Evolutionary conservation across 2,329 filamentous ascomycete genomes (phyloP), one percentile per base, ranked within the genome.

Genomic region (Davidsoniella eucalypti): DNA sequence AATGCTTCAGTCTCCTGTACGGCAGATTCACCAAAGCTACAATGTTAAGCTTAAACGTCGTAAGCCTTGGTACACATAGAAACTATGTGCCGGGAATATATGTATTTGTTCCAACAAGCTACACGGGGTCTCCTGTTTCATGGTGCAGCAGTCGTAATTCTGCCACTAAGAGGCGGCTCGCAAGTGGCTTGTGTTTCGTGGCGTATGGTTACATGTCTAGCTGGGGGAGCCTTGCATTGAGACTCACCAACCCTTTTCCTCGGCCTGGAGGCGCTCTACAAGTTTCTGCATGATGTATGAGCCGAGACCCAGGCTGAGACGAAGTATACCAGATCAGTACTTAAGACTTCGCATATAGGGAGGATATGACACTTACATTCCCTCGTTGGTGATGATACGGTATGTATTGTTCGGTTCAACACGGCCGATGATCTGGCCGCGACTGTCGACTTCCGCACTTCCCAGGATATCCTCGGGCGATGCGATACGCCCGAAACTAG

Each of bases 401-500:
- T 81, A 82, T 3, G 75, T 81, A 12, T 76, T 75, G 54, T 76
- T 80, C 1, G 70, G 65, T 61, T 78, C 70, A 55, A 75, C 74
- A 55, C 69, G 71, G 18, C 76, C 75, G 23, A 79, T 65, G 47
- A 82, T 72, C 25, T 70, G 60, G 0, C 80, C 80, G 5, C 63
- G 55, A 1, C 67, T 68, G 58, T 81, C 69, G 4, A 83, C 79
- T 59, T 82, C 74, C 39, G 83, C 69, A 55, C 78, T 82, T 37
- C 79, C 80, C 49, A 84, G 65, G 37, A 84, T 84, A 58, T 84
- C 79, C 57, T 83, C 79, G 1, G 79, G 78, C 69, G 75, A 82
- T 2, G 79, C 77, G 59, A 83, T 82, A 48, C 80, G 64, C 14
- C 79, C 79, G 67, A 71, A 83, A 57, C 81, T 78, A 0, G 77